phyloP scores from a whole-genome alignment of 2,329 filamentous ascomycete species.

The Xylaria digitata region DNA sequence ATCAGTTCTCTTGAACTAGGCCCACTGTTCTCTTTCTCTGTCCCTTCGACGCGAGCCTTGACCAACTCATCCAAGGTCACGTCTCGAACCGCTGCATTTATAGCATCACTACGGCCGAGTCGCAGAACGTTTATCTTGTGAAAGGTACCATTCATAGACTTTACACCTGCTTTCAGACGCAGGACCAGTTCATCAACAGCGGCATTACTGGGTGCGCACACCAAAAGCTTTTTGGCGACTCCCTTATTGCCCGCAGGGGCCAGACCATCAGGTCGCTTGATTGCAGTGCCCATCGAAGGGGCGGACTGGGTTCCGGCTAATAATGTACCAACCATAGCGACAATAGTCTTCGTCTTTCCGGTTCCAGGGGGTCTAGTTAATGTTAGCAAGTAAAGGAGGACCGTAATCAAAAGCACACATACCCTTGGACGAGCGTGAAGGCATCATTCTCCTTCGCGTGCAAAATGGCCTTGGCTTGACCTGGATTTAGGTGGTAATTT shows the following conservation, averaged over 20 bases:
- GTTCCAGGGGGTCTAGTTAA: constrained; percentile 82
- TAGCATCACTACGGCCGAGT: constrained; percentile 89
- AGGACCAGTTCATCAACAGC: constrained; percentile 96
- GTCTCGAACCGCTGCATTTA: constrained; percentile 88
- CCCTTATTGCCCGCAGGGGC: constrained; percentile 51
- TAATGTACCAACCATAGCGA: constrained; percentile 92
- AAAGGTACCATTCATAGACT: constrained; percentile 75
- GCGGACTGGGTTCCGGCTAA: constrained; percentile 67
- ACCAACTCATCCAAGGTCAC: constrained; percentile 95
- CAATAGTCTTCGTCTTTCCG: constrained; percentile 97
- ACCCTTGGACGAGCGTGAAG: constrained; percentile 95
- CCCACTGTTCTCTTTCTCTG: constrained; percentile 68
- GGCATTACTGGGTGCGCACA: constrained; percentile 98
- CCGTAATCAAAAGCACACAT: constrained; percentile 46
- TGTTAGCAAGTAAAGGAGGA: constrained; percentile 47
- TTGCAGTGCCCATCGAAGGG: constrained; percentile 56
- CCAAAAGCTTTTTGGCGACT: constrained; percentile 83
- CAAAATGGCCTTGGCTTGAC: constrained; percentile 90
- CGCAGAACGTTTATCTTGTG: constrained; percentile 89
- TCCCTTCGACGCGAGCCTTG: constrained; percentile 73
- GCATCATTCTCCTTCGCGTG: constrained; percentile 96
- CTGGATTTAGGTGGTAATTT: constrained; percentile 86
- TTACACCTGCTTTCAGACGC: constrained; percentile 88
- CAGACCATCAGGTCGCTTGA: constrained; percentile 54
- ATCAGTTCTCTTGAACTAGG: constrained; percentile 68